Evolutionary conservation across 768 basidiomycete genomes (phyloP).

Genomic region (Amanita thiersii): DNA sequence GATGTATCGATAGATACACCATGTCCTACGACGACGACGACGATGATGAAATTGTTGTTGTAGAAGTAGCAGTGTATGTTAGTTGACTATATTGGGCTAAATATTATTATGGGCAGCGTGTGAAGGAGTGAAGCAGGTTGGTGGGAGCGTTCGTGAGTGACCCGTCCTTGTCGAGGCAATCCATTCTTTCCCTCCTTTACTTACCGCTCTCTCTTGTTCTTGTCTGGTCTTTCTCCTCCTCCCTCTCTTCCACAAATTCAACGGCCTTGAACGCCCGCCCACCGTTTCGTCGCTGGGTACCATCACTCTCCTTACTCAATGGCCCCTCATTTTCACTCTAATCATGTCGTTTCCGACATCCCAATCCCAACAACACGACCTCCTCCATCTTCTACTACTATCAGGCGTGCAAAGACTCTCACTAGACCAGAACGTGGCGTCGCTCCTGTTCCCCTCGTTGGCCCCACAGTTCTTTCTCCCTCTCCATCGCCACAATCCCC

Average conservation of each 20-base stretch:
- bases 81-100: no score
- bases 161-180: no score
- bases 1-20: no score
- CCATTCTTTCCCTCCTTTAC: constrained; percentile 7
- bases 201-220: constrained; percentile 18
- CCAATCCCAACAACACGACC: constrained; percentile 60
- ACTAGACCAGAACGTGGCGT: constrained; percentile 93
- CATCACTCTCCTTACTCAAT: constrained; percentile 23
- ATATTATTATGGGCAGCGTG: no score
- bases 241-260: constrained; percentile 20
- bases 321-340: constrained; percentile 50
- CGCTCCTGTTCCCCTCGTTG: constrained; percentile 90
- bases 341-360: constrained; percentile 50
- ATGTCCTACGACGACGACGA: no score
- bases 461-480: constrained; percentile 44
- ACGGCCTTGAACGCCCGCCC: constrained; percentile 5
- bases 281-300: constrained; percentile 10
- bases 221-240: constrained; percentile 14
- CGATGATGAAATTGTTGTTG: no score
- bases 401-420: constrained; percentile 90
- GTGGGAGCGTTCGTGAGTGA: no score
- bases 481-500: constrained; percentile 20
- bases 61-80: no score
- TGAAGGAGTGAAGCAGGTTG: no score
- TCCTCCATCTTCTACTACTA: constrained; percentile 45